These are phyloP conservation scores for Phytophthora multivora DNA, from an alignment of 352 stramenopile genomes.

Conservation along the genomic window DNA sequence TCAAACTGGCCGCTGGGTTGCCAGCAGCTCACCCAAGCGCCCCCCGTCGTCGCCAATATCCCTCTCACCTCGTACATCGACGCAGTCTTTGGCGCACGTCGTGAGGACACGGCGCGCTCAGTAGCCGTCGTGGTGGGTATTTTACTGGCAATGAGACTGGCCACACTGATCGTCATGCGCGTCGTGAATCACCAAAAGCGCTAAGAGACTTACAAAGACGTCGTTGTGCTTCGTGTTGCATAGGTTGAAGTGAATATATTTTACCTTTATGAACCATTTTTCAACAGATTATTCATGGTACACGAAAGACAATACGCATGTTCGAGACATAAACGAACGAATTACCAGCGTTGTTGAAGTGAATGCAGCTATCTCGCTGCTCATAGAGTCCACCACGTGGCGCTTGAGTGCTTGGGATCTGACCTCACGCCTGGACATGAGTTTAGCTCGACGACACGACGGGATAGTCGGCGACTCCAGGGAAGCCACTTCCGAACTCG, in stretches of 20 bases:
- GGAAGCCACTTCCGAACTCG: constrained; percentile 20
- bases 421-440: constrained; percentile 14
- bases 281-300: too few species aligned
- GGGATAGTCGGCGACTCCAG: constrained; percentile 8
- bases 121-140: constrained; percentile 55
- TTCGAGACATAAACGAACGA: too few species aligned
- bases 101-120: constrained; percentile 49
- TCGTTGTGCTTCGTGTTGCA: background rate
- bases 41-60: constrained; percentile 41
- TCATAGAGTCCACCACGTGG: background rate
- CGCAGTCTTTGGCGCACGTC: constrained; percentile 55
- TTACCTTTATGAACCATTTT: background rate
- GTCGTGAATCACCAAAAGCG: constrained; percentile 70
- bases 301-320: too few species aligned
- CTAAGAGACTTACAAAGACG: constrained; percentile 18
- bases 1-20: constrained; percentile 55
- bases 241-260: constrained; percentile 20
- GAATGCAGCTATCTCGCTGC: constrained; percentile 13
- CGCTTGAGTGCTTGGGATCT: constrained; percentile 4
- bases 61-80: constrained; percentile 66
- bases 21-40: constrained; percentile 53
- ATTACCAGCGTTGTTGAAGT: constrained; percentile 8
- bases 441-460: constrained; percentile 9
- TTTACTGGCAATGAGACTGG: constrained; percentile 54
- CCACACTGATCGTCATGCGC: constrained; percentile 57